These are phyloP conservation scores for Diospyros lotus DNA, from an alignment of 148 eudicot genomes.

Conservation along the genomic window DNA sequence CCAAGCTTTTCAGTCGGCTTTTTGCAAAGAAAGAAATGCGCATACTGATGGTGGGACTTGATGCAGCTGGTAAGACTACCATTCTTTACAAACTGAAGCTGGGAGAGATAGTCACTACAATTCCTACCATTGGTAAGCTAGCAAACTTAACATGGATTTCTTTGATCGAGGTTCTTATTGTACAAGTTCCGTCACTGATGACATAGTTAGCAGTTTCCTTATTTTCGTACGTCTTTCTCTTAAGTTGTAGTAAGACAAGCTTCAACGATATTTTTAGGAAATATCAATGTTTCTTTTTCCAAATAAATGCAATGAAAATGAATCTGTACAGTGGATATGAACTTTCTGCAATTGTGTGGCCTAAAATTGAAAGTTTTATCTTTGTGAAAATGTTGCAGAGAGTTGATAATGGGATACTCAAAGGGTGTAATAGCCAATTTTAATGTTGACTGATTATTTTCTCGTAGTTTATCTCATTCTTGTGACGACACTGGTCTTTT, in stretches of 20 bases:
- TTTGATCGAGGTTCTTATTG: not conserved
- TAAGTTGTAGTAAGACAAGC: not conserved
- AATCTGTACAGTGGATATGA: too few species aligned
- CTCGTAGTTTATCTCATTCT: not conserved
- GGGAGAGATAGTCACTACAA: constrained; percentile 76
- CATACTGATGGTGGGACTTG: constrained; percentile 76
- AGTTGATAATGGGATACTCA: constrained; percentile 6
- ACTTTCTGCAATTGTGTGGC: not conserved
- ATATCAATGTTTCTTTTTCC: not conserved
- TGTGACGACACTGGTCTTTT: not conserved
- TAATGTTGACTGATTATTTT: not conserved
- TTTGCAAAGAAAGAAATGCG: constrained; percentile 75
- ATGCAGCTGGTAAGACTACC: constrained; percentile 81
- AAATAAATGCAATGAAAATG: not conserved
- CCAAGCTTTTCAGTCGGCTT: constrained; percentile 64
- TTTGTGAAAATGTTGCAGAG: not conserved
- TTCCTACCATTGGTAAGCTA: constrained; percentile 67
- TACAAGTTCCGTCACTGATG: not conserved
- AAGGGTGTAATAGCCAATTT: not conserved
- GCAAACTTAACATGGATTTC: not conserved
- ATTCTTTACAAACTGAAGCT: constrained; percentile 72
- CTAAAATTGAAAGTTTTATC: not conserved
- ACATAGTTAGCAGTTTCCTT: not conserved
- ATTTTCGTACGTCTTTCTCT: not conserved
- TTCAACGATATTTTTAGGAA: not conserved